These are phyloP conservation scores for Sarocladiaceae sp. DNA, from an alignment of 2,329 filamentous ascomycete species.

Conservation along the genomic window DNA sequence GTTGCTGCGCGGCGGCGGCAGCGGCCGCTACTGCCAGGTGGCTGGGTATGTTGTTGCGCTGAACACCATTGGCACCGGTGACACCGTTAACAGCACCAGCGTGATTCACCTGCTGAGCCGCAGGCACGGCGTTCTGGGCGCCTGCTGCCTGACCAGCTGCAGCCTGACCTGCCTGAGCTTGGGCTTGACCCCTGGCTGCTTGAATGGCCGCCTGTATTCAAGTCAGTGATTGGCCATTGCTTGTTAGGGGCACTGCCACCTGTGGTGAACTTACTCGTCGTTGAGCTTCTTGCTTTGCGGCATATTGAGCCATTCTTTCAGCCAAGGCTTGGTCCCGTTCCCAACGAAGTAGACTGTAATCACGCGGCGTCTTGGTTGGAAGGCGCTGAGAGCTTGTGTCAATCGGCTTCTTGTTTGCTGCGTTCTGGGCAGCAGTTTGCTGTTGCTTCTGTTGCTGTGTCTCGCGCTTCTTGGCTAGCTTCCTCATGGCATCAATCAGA, in stretches of 20 bases:
- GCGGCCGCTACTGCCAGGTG: conserved; percentile 38
- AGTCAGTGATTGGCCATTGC: conserved; percentile 18
- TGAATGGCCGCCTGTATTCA: conserved; percentile 32
- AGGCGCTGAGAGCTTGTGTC: conserved; percentile 50
- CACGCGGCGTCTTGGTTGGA: conserved; percentile 70
- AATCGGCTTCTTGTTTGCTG: conserved; percentile 74
- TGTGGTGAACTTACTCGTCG: conserved; percentile 41
- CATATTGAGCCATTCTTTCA: conserved; percentile 50
- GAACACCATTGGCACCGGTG: conserved; percentile 7
- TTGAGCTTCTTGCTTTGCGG: conserved; percentile 53
- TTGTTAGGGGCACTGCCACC: no score
- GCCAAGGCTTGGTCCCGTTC: conserved; percentile 70
- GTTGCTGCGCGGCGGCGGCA: conserved; percentile 29
- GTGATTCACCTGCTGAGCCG: conserved; percentile 22
- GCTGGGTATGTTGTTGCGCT: conserved; percentile 1
- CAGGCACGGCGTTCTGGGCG: conserved; percentile 21
- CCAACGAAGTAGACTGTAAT: conserved; percentile 84
- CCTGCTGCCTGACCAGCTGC: conserved; percentile 31
- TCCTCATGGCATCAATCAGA: conserved; percentile 90
- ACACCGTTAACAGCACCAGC: conserved; percentile 13
- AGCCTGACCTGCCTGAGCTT: conserved; percentile 39
- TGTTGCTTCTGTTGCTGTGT: conserved; percentile 80
- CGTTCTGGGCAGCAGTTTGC: conserved; percentile 51
- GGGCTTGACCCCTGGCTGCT: conserved; percentile 40
- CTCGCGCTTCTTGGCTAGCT: conserved; percentile 90